These are phyloP conservation scores for Aegilops speltoides DNA, from an alignment of 176 grass and related monocot genomes.

Conservation along the genomic window DNA sequence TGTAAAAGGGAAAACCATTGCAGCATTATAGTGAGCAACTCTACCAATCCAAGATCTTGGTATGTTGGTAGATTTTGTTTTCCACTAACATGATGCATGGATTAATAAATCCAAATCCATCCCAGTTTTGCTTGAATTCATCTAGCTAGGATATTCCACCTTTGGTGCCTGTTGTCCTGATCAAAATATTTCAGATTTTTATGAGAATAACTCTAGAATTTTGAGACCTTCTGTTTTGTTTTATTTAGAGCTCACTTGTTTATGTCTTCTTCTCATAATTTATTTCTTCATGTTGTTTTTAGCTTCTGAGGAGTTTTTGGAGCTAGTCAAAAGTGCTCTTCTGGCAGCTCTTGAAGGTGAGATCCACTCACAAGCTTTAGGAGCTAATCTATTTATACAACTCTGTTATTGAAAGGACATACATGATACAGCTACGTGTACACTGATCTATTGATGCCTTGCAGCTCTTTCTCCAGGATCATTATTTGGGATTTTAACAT, in stretches of 20 bases:
- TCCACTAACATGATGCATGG: not conserved
- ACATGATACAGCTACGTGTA: not conserved
- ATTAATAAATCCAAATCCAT: not conserved
- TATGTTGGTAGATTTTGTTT: not conserved
- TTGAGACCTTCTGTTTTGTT: not conserved
- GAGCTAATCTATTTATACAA: conserved; percentile 15
- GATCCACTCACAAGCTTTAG: conserved; percentile 4
- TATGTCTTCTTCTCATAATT: conserved; percentile 21
- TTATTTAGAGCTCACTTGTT: conserved; percentile 24
- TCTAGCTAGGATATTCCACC: not conserved
- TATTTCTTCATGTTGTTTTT: conserved; percentile 33
- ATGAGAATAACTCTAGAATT: not conserved
- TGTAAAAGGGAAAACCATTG: not conserved
- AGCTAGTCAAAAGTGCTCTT: conserved; percentile 93
- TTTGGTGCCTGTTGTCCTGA: not conserved
- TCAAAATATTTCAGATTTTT: not conserved
- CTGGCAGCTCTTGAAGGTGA: conserved; percentile 97
- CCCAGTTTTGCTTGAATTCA: not conserved
- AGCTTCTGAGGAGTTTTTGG: conserved; percentile 98
- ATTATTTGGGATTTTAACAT: conserved; percentile 87
- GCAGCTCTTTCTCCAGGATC: conserved; percentile 90
- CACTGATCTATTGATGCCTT: conserved; percentile 36
- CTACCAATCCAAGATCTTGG: not conserved
- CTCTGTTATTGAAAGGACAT: conserved; percentile 8
- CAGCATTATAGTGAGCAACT: not conserved